Percentiles rank a stretch among this genome's conserved stretches.
These are phyloP conservation scores for Brassica balearica DNA, from an alignment of 441 rosid species.

Conservation along the genomic window DNA sequence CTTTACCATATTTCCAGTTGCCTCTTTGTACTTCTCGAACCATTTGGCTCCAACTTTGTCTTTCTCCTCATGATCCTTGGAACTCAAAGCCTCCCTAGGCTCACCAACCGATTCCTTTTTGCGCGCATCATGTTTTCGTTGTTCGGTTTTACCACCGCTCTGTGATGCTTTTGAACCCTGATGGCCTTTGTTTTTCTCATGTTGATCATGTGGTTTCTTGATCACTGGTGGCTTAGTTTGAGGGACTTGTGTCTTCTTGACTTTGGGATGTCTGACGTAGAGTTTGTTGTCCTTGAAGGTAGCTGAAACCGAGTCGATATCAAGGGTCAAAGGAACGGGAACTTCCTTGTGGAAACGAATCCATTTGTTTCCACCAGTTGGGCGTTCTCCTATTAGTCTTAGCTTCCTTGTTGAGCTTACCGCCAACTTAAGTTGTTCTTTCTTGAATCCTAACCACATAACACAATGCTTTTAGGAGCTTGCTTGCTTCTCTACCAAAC, in stretches of 20 bases:
- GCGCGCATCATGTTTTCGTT: no score
- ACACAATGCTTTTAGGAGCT: conserved; percentile 17
- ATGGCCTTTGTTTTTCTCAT: conserved; percentile 23
- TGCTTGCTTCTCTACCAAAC: conserved; percentile 21
- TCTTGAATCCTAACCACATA: conserved; percentile 54
- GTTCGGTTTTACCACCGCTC: no score
- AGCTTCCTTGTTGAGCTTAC: conserved; percentile 50
- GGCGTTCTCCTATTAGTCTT: conserved; percentile 66
- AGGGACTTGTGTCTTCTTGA: conserved; percentile 38
- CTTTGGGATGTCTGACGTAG: conserved; percentile 54
- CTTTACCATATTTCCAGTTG: conserved; percentile 38
- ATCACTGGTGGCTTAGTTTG: conserved; percentile 41
- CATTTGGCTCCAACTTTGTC: conserved; percentile 37
- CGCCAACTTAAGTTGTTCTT: conserved; percentile 68
- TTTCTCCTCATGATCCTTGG: conserved; percentile 43
- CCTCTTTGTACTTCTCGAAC: conserved; percentile 44
- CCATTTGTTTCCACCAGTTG: conserved; percentile 49
- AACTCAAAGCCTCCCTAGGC: conserved; percentile 29
- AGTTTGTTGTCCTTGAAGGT: conserved; percentile 56
- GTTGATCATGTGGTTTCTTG: conserved; percentile 31
- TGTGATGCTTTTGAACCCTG: neutral
- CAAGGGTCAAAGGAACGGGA: conserved; percentile 50
- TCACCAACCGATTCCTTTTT: neutral
- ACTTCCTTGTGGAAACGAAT: conserved; percentile 54
- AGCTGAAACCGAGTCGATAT: conserved; percentile 51